Conservation (phyloP, 2,329 filamentous ascomycete genomes). For the Cladosporium halotolerans region DNA sequence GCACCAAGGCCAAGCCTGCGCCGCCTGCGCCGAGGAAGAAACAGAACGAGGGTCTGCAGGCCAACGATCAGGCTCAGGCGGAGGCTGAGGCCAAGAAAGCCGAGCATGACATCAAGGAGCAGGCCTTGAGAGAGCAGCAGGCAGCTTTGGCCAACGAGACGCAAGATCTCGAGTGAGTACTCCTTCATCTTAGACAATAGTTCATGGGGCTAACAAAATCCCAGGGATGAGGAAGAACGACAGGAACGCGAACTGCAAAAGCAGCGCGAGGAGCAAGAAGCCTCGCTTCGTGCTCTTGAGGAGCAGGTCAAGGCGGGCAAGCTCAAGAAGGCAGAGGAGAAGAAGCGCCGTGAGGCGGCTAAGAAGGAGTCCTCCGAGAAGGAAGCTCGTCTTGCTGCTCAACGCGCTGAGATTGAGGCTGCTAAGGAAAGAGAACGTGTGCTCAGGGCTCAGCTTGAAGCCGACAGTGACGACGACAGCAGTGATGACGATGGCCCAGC, state of each 20-base stretch:
- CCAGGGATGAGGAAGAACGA: constrained; percentile 63
- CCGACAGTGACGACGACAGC: constrained; percentile 65
- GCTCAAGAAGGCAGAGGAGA: constrained; percentile 93
- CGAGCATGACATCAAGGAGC: constrained; percentile 49
- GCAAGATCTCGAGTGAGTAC: constrained; percentile 73
- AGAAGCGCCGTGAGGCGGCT: constrained; percentile 83
- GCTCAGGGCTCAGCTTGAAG: constrained; percentile 80
- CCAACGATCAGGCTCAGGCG: constrained; percentile 46
- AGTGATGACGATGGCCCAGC: constrained; percentile 71
- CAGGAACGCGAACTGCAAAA: constrained; percentile 75
- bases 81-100: constrained; percentile 55
- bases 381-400: constrained; percentile 73
- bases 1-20: constrained; percentile 44
- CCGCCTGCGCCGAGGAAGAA: constrained; percentile 71
- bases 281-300: constrained; percentile 80
- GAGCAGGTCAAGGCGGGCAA: constrained; percentile 92
- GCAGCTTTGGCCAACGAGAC: constrained; percentile 69
- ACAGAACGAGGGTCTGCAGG: constrained; percentile 50
- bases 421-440: constrained; percentile 86
- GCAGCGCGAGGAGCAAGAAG: constrained; percentile 74
- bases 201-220: constrained; percentile 23
- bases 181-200: not conserved
- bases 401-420: constrained; percentile 85
- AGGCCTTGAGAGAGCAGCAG: constrained; percentile 60
- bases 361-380: constrained; percentile 81